Evolutionary conservation across 106 monocot species (phyloP), one percentile per base, ranked within the genome.

Genomic region (Hemerocallis citrina): DNA sequence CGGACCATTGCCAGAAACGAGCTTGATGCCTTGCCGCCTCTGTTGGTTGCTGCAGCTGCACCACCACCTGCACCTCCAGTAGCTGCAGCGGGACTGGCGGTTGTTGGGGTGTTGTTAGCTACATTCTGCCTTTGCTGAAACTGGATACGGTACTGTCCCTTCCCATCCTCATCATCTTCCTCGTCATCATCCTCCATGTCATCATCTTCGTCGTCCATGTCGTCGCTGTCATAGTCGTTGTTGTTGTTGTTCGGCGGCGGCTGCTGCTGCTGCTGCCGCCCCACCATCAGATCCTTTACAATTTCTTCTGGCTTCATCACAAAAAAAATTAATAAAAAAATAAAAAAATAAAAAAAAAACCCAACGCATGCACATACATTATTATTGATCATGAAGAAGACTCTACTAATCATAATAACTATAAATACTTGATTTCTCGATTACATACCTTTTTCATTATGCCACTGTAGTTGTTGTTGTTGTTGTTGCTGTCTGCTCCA

Each of bases 271-370:
- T n/a, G n/a, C n/a, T 43, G 45, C 23, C 47, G 32, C 31, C 56
- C 56, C 3, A 56, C 69, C 73, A 72, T 74, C 64, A 75, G 13
- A 63, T 77, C 80, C 74, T 75, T 89, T 72, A 89, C 56, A 36
- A 70, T 77, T 73, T 77, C 80, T 59, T 80, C 88, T 80, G 88
- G 80, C 88, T 89, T 89, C 79, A 89, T 71, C 62, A 31, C 58
- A 63, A 38, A 38, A 38, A 38, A n/a, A n/a, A n/a, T n/a, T n/a
- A n/a, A n/a, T n/a, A n/a, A n/a, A n/a, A n/a, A n/a, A n/a, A n/a
- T n/a, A n/a, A n/a, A n/a, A n/a, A n/a, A 6, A 11, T 38, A 11
- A 5, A 38, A 6, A 77, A 36, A 19, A 19, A 61, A 50, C n/a
- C 11, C 16, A 14, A 29, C 0, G 37, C 37, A 6, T 12, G 13